Evolutionary conservation across 176 grass and related monocot genomes (phyloP).

Genomic region (Saccharum spontaneum): DNA sequence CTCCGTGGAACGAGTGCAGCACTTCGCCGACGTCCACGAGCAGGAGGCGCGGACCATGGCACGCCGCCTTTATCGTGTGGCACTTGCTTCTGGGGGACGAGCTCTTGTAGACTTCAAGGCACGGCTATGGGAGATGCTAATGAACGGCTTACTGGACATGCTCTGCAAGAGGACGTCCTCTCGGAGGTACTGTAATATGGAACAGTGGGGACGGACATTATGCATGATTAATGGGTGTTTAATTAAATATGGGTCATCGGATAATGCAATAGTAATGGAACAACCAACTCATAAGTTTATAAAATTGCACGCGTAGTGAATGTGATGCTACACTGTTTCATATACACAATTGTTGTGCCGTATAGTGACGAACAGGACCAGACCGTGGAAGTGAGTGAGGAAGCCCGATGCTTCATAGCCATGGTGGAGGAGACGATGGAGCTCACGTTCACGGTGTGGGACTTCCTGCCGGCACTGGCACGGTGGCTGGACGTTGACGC

Average conservation of each 20-base stretch:
- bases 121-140: constrained; percentile 34
- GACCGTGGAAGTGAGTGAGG: constrained; percentile 23
- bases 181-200: background rate
- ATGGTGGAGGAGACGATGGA: constrained; percentile 46
- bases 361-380: background rate
- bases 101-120: constrained; percentile 42
- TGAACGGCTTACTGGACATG: constrained; percentile 54
- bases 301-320: too few species aligned
- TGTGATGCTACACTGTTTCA: too few species aligned
- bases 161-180: background rate
- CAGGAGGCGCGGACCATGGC: constrained; percentile 10
- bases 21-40: constrained; percentile 11
- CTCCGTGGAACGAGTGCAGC: constrained; percentile 23
- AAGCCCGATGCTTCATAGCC: constrained; percentile 35
- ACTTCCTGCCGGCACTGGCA: constrained; percentile 9
- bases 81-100: background rate
- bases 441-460: constrained; percentile 13
- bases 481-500: constrained; percentile 30
- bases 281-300: too few species aligned
- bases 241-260: too few species aligned
- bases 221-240: too few species aligned
- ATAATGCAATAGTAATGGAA: too few species aligned
- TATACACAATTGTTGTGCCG: background rate
- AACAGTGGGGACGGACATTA: too few species aligned
- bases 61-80: constrained; percentile 14